Percentiles rank a stretch among this genome's conserved stretches.
These are phyloP conservation scores for Ganoderma lucidum DNA, from an alignment of 1,284 basidiomycete species.

Conservation along the genomic window DNA sequence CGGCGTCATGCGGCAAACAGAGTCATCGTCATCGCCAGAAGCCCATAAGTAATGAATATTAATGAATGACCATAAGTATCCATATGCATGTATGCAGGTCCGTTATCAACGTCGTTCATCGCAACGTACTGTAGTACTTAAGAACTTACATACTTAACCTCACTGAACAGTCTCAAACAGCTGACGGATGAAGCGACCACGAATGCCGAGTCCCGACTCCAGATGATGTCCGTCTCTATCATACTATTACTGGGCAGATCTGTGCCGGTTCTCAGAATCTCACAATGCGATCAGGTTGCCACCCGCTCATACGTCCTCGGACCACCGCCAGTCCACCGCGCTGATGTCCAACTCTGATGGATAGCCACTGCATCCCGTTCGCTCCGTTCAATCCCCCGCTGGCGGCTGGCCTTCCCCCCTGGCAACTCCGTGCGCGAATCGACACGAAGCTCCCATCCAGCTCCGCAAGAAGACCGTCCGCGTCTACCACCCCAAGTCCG, in stretches of 20 bases:
- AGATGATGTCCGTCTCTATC: not conserved
- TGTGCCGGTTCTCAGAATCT: not conserved
- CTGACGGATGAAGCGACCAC: not conserved
- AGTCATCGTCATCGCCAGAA: too few relatives aligned
- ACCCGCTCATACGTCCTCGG: not conserved
- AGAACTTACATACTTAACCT: not conserved
- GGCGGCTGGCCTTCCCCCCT: not conserved
- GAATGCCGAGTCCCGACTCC: not conserved
- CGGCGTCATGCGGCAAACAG: not conserved
- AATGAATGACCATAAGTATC: not conserved
- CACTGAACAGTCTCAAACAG: not conserved
- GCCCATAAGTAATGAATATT: not conserved
- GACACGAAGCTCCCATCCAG: not conserved
- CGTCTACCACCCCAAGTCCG: not conserved
- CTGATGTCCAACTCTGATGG: constrained; percentile 7
- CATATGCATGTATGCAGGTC: not conserved
- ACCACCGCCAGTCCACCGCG: not conserved
- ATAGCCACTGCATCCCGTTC: not conserved
- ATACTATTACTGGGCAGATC: not conserved
- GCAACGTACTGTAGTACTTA: not conserved
- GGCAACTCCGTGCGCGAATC: not conserved
- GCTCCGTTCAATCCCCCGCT: not conserved
- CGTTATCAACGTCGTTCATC: not conserved
- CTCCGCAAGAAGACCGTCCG: not conserved
- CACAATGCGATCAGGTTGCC: not conserved